Base-by-base conservation (phyloP, 2,329 filamentous ascomycete species). In the Xylaria arbuscula region DNA sequence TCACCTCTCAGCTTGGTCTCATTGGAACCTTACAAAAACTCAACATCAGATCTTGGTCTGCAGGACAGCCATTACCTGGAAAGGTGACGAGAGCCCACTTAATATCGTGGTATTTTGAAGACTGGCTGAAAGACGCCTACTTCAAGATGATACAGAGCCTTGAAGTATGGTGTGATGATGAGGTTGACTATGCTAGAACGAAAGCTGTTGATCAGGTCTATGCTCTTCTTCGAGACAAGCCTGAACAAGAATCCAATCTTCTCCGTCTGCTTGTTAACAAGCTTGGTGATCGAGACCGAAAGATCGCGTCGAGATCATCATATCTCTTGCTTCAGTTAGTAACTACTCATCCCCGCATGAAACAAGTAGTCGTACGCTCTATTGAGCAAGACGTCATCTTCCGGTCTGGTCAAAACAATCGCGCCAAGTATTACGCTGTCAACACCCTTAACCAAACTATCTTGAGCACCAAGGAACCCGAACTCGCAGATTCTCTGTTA, bases 371-470 rank as follows among this genome's bases (percentile, higher is more conserved):
- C 72, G 90, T 98, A 72, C 90, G 89, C 70, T 89, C 90, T 10
- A 90, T 99, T 51, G 95, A 99, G 80, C 90, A 92, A 63, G 95
- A 98, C 74, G 87, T 97, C 55, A 83, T 99, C 24, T 92, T 98
- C 78, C 89, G 93, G 61, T 93, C 94, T 0, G 92, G 93, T 11
- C 96, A 98, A 80, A 95, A 89, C 76, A 85, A 91, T 42, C 92
- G 97, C 74, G 93, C 95, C 48, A 97, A 93, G 78, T 99, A 99
- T 81, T 98, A 97, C 80, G 94, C 93, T 40, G 90, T 97, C 79
- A 98, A 98, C 78, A 98, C 96, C 0, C 85, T 99, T 58, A 99
- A 99, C 79, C 97, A 99, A 81, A 98, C 95, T 0, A 94, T 98
- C 58, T 82, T 99, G 58, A 97, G 93, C 79, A 88, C 83, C 63